Conservation (phyloP, 345 rosid species). For the Ailanthus altissimus region DNA sequence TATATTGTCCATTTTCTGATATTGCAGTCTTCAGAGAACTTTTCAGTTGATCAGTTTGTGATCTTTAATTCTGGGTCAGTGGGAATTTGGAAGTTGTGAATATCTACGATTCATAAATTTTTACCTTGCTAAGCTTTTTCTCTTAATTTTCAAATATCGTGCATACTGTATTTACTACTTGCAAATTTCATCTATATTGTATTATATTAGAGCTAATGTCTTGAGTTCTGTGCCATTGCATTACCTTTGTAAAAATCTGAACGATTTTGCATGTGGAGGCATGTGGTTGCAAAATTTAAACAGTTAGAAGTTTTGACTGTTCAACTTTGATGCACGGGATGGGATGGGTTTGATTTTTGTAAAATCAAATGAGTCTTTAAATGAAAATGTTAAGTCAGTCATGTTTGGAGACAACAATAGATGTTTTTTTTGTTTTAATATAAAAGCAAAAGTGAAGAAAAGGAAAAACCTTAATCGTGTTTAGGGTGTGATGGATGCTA, state of each 20-base stretch:
- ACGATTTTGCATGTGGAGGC: background rate
- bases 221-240: constrained; percentile 3
- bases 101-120: background rate
- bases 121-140: background rate
- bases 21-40: background rate
- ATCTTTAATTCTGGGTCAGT: background rate
- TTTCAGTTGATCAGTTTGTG: background rate
- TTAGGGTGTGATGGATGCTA: background rate
- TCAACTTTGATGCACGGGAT: background rate
- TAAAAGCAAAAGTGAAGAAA: background rate
- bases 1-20: background rate
- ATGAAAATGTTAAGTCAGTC: background rate
- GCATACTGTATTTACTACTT: background rate
- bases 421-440: background rate
- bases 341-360: background rate
- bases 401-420: background rate
- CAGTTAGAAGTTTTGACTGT: background rate
- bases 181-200: too few relatives aligned
- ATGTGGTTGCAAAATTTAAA: background rate
- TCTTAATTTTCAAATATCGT: background rate
- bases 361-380: background rate
- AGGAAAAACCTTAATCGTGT: background rate
- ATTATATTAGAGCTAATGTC: background rate
- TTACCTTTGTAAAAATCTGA: background rate
- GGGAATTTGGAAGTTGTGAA: constrained; percentile 1